A percentile compares a stretch with the other conserved stretches of the same genome.
Conservation (phyloP, 2,329 filamentous ascomycete species). For the Penicillium sp. region DNA sequence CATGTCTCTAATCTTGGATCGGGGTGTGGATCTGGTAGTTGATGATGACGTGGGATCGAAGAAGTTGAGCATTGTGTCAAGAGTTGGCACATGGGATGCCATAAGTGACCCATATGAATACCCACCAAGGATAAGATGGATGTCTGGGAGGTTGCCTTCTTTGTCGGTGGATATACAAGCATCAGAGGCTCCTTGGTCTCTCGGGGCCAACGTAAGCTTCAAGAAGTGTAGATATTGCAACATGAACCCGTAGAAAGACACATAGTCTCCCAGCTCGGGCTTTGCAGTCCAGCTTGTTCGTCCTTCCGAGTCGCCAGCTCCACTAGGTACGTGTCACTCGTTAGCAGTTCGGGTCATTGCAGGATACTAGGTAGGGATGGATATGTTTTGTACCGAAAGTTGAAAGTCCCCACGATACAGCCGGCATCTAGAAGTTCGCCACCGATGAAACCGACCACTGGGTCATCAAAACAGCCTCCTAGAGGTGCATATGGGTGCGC, state of each 20-base stretch:
- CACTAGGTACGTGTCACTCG: slow-evolving; percentile 51
- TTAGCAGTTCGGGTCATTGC: slow-evolving; percentile 10
- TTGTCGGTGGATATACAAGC: not conserved
- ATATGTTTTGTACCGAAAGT: slow-evolving; percentile 67
- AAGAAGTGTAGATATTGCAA: slow-evolving; percentile 66
- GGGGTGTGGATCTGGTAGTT: slow-evolving; percentile 52
- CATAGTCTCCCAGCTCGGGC: slow-evolving; percentile 77
- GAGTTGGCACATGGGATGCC: slow-evolving; percentile 63
- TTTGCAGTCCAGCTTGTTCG: slow-evolving; percentile 83
- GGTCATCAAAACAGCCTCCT: slow-evolving; percentile 81
- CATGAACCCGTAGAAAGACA: slow-evolving; percentile 75
- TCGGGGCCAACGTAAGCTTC: slow-evolving; percentile 24
- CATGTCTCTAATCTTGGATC: slow-evolving; percentile 65
- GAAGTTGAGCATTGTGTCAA: slow-evolving; percentile 55
- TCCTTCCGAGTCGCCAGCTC: slow-evolving; percentile 69
- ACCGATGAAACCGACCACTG: slow-evolving; percentile 65
- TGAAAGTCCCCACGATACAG: slow-evolving; percentile 81
- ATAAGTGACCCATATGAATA: slow-evolving; percentile 92
- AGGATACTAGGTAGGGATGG: not conserved
- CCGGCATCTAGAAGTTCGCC: slow-evolving; percentile 64
- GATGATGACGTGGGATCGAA: slow-evolving; percentile 51
- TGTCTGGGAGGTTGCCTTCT: not conserved
- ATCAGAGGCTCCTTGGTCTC: not conserved
- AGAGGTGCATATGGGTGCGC: slow-evolving; percentile 89
- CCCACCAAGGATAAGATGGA: slow-evolving; percentile 62